These are phyloP conservation scores for Moesziomyces globuligerus DNA, from an alignment of 1,284 basidiomycete species.

Conservation along the genomic window DNA sequence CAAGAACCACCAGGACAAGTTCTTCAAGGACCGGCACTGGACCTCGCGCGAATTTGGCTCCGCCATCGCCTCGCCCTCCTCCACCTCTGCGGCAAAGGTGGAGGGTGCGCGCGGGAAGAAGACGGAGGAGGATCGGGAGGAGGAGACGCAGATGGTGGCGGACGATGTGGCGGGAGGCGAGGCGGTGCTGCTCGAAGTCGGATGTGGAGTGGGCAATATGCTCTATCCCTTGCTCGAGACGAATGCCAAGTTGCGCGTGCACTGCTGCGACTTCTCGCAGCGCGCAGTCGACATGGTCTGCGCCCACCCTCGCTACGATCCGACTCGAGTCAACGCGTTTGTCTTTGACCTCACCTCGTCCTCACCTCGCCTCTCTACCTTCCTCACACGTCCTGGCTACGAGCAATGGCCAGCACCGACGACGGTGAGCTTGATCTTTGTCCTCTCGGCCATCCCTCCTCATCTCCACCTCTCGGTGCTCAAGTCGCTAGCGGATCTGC, in stretches of 20 bases:
- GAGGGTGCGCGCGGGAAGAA: too few species aligned
- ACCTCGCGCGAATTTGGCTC: constrained; percentile 62
- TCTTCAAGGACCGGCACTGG: constrained; percentile 69
- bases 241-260: constrained; percentile 51
- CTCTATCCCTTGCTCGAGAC: constrained; percentile 60
- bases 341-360: constrained; percentile 63
- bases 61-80: constrained; percentile 8
- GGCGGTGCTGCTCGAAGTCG: constrained; percentile 61
- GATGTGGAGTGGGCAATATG: constrained; percentile 67
- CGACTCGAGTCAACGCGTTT: constrained; percentile 63
- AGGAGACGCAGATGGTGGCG: constrained; percentile 21
- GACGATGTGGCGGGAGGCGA: constrained; percentile 4
- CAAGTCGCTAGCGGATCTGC: constrained; percentile 7
- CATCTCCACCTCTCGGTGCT: constrained; percentile 45
- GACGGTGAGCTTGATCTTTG: constrained; percentile 65
- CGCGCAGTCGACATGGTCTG: constrained; percentile 63
- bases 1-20: constrained; percentile 62
- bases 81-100: constrained; percentile 2
- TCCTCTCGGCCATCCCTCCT: constrained; percentile 68
- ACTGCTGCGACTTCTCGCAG: constrained; percentile 65
- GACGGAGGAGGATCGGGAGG: constrained; percentile 31
- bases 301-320: constrained; percentile 52
- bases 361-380: constrained; percentile 7
- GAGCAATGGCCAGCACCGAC: constrained; percentile 31
- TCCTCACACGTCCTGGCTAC: neutral